Conservation (phyloP, 2,329 filamentous ascomycete species). For the Coleophoma crateriformis region DNA sequence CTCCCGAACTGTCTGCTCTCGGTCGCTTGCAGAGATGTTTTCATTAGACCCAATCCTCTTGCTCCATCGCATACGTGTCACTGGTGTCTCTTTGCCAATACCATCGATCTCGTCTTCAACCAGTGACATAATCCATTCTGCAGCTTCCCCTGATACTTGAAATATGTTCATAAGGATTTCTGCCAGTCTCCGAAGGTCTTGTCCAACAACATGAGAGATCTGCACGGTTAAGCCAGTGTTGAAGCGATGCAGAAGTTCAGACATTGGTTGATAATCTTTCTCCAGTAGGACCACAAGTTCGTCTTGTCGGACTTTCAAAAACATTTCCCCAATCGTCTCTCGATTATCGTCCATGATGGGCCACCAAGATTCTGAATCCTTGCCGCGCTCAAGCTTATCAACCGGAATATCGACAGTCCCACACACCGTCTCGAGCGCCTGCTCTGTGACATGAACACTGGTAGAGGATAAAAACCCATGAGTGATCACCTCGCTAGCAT, state of each 20-base stretch:
- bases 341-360: conserved; percentile 72
- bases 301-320: conserved; percentile 77
- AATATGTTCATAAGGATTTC: conserved; percentile 92
- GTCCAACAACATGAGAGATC: conserved; percentile 73
- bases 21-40: conserved; percentile 55
- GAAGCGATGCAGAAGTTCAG: conserved; percentile 80
- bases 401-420: conserved; percentile 73
- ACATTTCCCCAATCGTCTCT: conserved; percentile 74
- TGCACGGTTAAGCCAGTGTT: conserved; percentile 77
- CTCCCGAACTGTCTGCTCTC: conserved; percentile 68
- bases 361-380: conserved; percentile 85
- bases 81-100: conserved; percentile 72
- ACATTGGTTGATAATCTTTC: conserved; percentile 78
- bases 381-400: conserved; percentile 70
- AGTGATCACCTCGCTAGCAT: conserved; percentile 22
- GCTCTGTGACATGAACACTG: conserved; percentile 16
- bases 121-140: conserved; percentile 86
- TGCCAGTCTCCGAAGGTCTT: conserved; percentile 72
- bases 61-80: conserved; percentile 69
- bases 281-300: conserved; percentile 86
- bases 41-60: conserved; percentile 67
- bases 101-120: conserved; percentile 98
- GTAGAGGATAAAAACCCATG: conserved; percentile 24
- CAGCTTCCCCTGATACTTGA: conserved; percentile 79
- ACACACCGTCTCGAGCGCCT: conserved; percentile 45